Percentiles rank a stretch among this genome's conserved stretches.
phyloP scores from a whole-genome alignment of 495 filamentous ascomycete species.

The Lophium mytilinum region DNA sequence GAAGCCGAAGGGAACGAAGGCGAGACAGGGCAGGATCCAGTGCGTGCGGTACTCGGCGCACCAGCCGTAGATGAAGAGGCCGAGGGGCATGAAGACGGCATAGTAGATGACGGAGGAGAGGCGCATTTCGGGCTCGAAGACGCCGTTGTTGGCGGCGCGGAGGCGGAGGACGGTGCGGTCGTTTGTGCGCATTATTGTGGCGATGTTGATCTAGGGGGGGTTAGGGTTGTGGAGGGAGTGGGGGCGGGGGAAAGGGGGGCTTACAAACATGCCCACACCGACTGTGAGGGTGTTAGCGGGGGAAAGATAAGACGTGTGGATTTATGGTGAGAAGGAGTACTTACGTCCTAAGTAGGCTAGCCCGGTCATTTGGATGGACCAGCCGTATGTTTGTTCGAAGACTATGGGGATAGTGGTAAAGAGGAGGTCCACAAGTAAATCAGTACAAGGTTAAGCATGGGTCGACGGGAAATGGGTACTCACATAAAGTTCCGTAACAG shows the following conservation, averaged over 20 bases:
- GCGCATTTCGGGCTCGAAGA: conserved; percentile 22
- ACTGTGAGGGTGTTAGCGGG: neutral
- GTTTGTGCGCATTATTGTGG: conserved; percentile 7
- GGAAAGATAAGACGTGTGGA: too few relatives aligned
- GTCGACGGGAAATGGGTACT: neutral
- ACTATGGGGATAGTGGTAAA: conserved; percentile 18
- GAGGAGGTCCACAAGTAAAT: conserved; percentile 5
- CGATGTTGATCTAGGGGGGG: conserved; percentile 7
- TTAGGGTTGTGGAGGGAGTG: neutral
- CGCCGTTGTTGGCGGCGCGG: conserved; percentile 14
- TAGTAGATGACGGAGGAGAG: conserved; percentile 11
- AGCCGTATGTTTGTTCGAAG: conserved; percentile 17
- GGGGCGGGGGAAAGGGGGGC: neutral
- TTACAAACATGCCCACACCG: conserved; percentile 17
- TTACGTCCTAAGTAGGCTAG: conserved; percentile 20
- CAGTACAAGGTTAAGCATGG: neutral
- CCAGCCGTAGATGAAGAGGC: conserved; percentile 22
- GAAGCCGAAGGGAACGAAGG: conserved; percentile 43
- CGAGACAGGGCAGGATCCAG: conserved; percentile 46
- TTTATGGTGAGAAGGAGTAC: neutral
- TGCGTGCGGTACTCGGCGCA: conserved; percentile 6
- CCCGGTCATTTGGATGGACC: conserved; percentile 9
- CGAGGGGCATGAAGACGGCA: conserved; percentile 14
- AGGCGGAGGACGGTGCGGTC: conserved; percentile 13
- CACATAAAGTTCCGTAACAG: conserved; percentile 14